These are phyloP conservation scores for Fraxinus sp. DNA, from an alignment of 305 asterid genomes.

Conservation along the genomic window DNA sequence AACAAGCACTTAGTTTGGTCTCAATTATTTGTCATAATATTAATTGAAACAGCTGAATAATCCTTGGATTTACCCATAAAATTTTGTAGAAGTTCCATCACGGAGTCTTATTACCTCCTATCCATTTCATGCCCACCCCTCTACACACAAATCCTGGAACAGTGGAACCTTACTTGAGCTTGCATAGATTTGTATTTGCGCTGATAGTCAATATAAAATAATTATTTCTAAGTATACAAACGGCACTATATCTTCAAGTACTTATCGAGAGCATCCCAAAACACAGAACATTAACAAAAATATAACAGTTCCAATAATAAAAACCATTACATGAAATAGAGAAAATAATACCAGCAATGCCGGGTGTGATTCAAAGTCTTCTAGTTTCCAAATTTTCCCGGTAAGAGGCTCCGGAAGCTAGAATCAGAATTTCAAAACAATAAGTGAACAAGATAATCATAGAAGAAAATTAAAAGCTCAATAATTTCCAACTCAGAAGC, in stretches of 20 bases:
- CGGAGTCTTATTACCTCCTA: background rate
- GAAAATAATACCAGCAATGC: conserved; percentile 62
- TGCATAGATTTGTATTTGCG: background rate
- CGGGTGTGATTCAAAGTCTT: conserved; percentile 74
- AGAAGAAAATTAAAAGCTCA: background rate
- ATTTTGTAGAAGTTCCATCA: background rate
- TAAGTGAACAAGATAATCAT: background rate
- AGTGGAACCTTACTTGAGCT: background rate
- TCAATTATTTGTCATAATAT: background rate
- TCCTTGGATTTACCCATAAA: background rate
- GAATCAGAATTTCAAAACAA: conserved; percentile 23
- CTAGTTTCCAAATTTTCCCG: conserved; percentile 72
- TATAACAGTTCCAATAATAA: background rate
- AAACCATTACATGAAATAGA: background rate
- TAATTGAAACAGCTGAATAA: background rate
- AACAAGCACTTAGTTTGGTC: background rate
- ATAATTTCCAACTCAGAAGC: background rate
- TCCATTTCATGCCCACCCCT: background rate
- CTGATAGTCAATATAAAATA: background rate
- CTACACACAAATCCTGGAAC: background rate
- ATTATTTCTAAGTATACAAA: background rate
- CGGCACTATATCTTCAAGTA: background rate
- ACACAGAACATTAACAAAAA: background rate
- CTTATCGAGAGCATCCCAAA: background rate
- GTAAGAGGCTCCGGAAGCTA: conserved; percentile 90